Conservation (phyloP, 2,329 filamentous ascomycete species). For the Arthrobotrys sphaeroides region DNA sequence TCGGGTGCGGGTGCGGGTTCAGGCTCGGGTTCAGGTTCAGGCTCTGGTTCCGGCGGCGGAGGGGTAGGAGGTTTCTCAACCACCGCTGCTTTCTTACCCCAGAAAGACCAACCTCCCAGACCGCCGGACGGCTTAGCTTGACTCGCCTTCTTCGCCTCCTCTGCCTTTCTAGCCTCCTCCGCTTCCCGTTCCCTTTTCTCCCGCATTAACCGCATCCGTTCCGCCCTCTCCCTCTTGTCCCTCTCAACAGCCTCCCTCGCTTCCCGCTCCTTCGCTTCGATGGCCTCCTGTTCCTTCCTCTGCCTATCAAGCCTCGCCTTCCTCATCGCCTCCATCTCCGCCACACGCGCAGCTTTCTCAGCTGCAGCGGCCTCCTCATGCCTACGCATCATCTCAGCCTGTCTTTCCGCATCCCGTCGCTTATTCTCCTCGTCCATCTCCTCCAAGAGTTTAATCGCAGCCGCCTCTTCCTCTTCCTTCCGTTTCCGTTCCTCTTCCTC, state of each 20-base stretch:
- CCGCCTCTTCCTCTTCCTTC: slow-evolving; percentile 26
- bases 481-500: slow-evolving; percentile 28
- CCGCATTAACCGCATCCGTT: slow-evolving; percentile 7
- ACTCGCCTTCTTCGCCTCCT: slow-evolving; percentile 46
- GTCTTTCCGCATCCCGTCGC: slow-evolving; percentile 13
- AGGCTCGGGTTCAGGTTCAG: background rate
- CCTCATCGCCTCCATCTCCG: slow-evolving; percentile 1
- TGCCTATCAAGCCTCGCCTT: slow-evolving; percentile 6
- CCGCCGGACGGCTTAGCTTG: slow-evolving; percentile 44
- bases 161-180: slow-evolving; percentile 20
- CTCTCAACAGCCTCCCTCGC: slow-evolving; percentile 13
- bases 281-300: slow-evolving; percentile 28
- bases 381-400: slow-evolving; percentile 12
- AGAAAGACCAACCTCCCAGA: slow-evolving; percentile 37
- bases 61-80: slow-evolving; percentile 34
- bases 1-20: background rate
- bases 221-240: slow-evolving; percentile 17
- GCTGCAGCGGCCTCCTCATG: slow-evolving; percentile 19
- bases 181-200: slow-evolving; percentile 38
- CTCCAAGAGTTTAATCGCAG: slow-evolving; percentile 6
- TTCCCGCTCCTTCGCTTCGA: slow-evolving; percentile 25
- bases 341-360: slow-evolving; percentile 7
- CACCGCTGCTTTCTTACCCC: slow-evolving; percentile 43
- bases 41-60: slow-evolving; percentile 2
- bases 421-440: slow-evolving; percentile 25